phyloP scores from a whole-genome alignment of 208 protist species.

The Trichomonas vaginalis region DNA sequence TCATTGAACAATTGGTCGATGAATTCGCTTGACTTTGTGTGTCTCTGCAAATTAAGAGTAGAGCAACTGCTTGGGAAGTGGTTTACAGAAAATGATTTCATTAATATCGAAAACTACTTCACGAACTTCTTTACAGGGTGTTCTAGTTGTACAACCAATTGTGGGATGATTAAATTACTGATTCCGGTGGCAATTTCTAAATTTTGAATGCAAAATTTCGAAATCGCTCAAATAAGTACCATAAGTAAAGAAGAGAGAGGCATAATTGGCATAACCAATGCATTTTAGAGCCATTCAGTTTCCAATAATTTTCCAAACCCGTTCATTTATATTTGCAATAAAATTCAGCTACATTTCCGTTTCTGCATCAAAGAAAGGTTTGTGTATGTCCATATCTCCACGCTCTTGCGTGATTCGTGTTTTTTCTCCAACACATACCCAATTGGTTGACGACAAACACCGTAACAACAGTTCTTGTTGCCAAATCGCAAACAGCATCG shows the following conservation, averaged over 20 bases:
- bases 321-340: not conserved
- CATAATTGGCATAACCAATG: not conserved
- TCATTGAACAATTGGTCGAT: not conserved
- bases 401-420: not conserved
- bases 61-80: not conserved
- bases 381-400: not conserved
- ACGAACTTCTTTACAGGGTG: not conserved
- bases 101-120: not conserved
- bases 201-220: not conserved
- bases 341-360: not conserved
- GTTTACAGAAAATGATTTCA: not conserved
- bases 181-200: not conserved
- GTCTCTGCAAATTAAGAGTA: not conserved
- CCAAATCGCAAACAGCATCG: not conserved
- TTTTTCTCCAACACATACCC: too few relatives aligned
- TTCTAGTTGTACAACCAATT: not conserved
- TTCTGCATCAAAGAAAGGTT: not conserved
- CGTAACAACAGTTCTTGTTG: not conserved
- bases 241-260: not conserved
- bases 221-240: not conserved
- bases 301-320: not conserved
- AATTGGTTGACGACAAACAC: not conserved
- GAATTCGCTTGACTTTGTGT: not conserved
- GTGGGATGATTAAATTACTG: not conserved
- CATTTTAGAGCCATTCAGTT: not conserved